A percentile compares a stretch with the other conserved stretches of the same genome.
Conservation (phyloP, 2,329 filamentous ascomycete genomes). For the Myriosclerotinia curreyana region DNA sequence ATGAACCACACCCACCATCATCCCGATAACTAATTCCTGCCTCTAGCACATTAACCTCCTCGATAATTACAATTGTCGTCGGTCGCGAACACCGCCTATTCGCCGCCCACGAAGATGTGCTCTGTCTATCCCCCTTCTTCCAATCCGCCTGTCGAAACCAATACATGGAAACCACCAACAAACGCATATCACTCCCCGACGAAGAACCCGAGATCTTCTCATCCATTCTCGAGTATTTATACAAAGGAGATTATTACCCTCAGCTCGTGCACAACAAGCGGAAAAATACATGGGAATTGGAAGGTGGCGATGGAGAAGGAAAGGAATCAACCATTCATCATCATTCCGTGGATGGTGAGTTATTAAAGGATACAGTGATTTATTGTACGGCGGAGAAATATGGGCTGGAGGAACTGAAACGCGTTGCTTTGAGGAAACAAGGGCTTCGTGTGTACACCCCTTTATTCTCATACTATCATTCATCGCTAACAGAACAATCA, state of each 20-base stretch:
- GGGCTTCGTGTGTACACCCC: constrained; percentile 62
- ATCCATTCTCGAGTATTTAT: constrained; percentile 80
- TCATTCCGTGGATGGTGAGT: constrained; percentile 58
- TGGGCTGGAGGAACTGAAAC: constrained; percentile 78
- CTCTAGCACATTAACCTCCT: constrained; percentile 55
- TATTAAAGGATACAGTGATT: constrained; percentile 85
- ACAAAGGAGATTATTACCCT: constrained; percentile 86
- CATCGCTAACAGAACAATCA: constrained; percentile 46
- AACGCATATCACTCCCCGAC: constrained; percentile 75
- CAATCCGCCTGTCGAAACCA: constrained; percentile 59
- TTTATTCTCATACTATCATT: constrained; percentile 50
- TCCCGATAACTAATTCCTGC: constrained; percentile 25
- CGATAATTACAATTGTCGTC: constrained; percentile 77
- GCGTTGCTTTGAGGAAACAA: constrained; percentile 81
- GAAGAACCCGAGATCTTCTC: constrained; percentile 91
- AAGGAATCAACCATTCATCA: constrained; percentile 68
- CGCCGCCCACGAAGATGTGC: constrained; percentile 84
- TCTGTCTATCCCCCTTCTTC: constrained; percentile 78
- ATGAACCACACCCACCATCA: constrained; percentile 5
- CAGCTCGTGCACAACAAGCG: constrained; percentile 79
- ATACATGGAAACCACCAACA: constrained; percentile 58
- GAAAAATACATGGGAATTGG: constrained; percentile 77
- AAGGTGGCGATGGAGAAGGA: constrained; percentile 59
- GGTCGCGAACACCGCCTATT: constrained; percentile 84
- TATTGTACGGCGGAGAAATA: constrained; percentile 89